These are phyloP conservation scores for Candolleomyces eurysporus DNA, from an alignment of 768 basidiomycete species.

Conservation along the genomic window DNA sequence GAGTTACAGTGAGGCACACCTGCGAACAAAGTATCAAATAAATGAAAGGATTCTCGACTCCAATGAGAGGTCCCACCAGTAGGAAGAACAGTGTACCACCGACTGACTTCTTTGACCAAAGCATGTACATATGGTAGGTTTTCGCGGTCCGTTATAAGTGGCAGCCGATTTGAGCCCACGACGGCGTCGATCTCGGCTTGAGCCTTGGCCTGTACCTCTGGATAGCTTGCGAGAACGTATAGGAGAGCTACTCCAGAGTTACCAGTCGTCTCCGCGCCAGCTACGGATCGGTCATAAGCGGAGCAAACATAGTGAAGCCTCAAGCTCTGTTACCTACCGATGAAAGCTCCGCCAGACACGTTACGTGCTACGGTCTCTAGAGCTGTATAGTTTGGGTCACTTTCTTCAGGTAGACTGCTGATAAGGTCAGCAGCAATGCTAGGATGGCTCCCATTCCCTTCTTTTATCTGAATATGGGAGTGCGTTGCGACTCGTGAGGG, in stretches of 20 bases:
- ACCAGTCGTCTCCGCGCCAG: neutral
- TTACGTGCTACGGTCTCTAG: slow-evolving; percentile 13
- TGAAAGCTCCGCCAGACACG: slow-evolving; percentile 13
- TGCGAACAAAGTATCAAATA: neutral
- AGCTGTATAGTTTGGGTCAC: slow-evolving; percentile 6
- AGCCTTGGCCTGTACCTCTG: slow-evolving; percentile 30
- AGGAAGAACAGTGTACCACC: slow-evolving; percentile 33
- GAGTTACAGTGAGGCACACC: slow-evolving; percentile 1
- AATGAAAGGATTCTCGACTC: neutral
- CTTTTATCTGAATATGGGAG: neutral
- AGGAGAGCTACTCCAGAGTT: slow-evolving; percentile 28
- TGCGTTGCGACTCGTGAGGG: neutral
- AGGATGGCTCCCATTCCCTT: neutral
- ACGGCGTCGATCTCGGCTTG: slow-evolving; percentile 38
- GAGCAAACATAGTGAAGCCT: neutral
- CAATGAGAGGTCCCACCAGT: slow-evolving; percentile 29
- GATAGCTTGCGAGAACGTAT: slow-evolving; percentile 13
- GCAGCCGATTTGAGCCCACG: slow-evolving; percentile 30
- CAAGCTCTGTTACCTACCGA: slow-evolving; percentile 10
- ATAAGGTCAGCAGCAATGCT: slow-evolving; percentile 7
- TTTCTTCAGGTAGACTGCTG: slow-evolving; percentile 11
- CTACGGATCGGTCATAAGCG: too few relatives aligned
- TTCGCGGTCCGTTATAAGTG: slow-evolving; percentile 27
- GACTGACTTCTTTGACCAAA: slow-evolving; percentile 31
- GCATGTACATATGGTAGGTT: slow-evolving; percentile 33